Evolutionary conservation across 208 protist species (phyloP).

Genomic region (Trypanosomatidae sp.): DNA sequence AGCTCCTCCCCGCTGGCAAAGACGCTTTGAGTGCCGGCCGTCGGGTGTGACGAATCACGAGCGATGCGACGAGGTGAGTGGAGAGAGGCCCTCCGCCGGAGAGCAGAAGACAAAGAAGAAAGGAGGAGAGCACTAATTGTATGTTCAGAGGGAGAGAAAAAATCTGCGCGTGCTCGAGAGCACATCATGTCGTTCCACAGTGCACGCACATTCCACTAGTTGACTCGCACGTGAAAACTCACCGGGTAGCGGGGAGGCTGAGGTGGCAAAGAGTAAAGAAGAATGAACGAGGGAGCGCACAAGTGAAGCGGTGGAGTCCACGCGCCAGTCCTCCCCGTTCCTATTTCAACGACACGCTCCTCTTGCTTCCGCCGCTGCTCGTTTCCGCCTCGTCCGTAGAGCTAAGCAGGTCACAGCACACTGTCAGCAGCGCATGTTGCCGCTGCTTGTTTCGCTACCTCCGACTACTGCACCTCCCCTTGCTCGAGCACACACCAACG

Average conservation of each 20-base stretch:
- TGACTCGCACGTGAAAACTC: not conserved
- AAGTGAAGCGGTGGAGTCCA: not conserved
- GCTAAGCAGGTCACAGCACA: not conserved
- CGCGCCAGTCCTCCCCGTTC: not conserved
- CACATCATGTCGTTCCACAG: not conserved
- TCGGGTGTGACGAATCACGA: too few relatives aligned
- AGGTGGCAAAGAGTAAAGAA: not conserved
- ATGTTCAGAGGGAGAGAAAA: not conserved
- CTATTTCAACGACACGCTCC: not conserved
- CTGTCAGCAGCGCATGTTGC: not conserved
- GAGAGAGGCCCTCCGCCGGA: not conserved
- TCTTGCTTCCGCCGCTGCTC: not conserved
- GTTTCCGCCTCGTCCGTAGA: not conserved
- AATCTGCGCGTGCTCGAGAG: not conserved
- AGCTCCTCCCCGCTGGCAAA: too few relatives aligned
- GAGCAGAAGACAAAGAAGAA: not conserved
- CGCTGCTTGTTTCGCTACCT: not conserved
- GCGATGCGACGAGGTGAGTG: not conserved
- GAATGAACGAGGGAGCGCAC: not conserved
- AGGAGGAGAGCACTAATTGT: not conserved
- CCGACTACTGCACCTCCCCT: not conserved
- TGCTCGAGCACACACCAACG: not conserved
- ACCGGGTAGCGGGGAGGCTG: not conserved
- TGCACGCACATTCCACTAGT: not conserved
- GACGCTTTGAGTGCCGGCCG: too few relatives aligned